Conservation (phyloP, 768 basidiomycete genomes). For the Pleurotus cornucopiae region DNA sequence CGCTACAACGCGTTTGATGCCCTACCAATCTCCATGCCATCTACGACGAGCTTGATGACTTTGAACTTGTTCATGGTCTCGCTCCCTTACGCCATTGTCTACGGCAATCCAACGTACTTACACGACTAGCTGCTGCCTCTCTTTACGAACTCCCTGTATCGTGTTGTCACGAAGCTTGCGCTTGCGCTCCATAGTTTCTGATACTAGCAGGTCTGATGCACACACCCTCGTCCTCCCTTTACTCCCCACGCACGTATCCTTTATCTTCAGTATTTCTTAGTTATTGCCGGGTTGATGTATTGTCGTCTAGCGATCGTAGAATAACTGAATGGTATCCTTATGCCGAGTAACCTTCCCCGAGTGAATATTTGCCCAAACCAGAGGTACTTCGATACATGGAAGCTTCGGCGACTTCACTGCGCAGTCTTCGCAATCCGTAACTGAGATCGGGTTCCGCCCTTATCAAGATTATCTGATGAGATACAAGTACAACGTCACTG, state of each 20-base stretch:
- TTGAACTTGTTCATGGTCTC: background rate
- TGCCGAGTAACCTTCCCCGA: background rate
- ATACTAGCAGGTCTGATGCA: background rate
- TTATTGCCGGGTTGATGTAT: conserved; percentile 6
- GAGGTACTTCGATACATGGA: too few species aligned
- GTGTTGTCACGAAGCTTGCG: conserved; percentile 2
- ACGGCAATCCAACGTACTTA: conserved; percentile 3
- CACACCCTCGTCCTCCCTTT: background rate
- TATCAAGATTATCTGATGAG: too few species aligned
- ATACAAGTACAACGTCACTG: too few species aligned
- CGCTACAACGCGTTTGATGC: background rate
- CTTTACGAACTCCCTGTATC: conserved; percentile 2
- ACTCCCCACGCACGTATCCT: background rate
- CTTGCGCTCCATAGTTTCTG: conserved; percentile 4
- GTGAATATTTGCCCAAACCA: too few species aligned
- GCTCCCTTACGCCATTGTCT: conserved; percentile 7
- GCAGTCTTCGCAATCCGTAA: too few species aligned
- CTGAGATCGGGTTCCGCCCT: too few species aligned
- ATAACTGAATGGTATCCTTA: conserved; percentile 1
- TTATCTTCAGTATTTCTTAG: background rate
- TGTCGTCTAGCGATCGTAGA: conserved; percentile 4
- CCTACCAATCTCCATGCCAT: background rate
- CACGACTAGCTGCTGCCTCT: conserved; percentile 5
- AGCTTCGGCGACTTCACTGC: too few species aligned
- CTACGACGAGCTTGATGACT: conserved; percentile 5